Evolutionary conservation across 306 rosid genomes (phyloP).

Genomic region (Boehmeria nivea): DNA sequence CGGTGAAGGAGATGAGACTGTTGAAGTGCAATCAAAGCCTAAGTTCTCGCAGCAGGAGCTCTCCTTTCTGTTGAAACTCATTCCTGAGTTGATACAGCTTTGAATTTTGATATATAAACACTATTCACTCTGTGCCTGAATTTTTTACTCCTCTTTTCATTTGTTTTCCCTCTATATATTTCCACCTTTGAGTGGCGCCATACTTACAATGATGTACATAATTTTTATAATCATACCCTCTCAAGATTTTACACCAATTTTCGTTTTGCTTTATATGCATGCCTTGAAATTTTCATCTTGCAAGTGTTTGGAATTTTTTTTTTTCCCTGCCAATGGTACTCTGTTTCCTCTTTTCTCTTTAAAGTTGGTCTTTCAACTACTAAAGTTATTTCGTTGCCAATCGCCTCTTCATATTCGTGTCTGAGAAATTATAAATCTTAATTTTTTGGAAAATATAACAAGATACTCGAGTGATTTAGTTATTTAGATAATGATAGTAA

Average conservation of each 20-base stretch:
- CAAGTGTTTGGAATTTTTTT: too few species aligned
- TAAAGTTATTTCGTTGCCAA: too few species aligned
- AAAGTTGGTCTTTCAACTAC: too few species aligned
- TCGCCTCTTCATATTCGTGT: too few species aligned
- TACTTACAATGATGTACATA: conserved; percentile 12
- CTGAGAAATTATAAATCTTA: too few species aligned
- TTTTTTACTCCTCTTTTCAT: neutral
- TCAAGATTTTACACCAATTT: too few species aligned
- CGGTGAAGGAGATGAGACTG: conserved; percentile 31
- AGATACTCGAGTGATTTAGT: too few species aligned
- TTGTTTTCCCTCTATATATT: neutral
- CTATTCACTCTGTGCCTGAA: neutral
- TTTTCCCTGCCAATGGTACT: too few species aligned
- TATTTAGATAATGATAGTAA: too few species aligned
- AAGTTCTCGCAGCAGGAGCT: conserved; percentile 71
- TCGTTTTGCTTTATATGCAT: neutral
- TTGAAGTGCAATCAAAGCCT: conserved; percentile 44
- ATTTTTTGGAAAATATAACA: too few species aligned
- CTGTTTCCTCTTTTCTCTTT: too few species aligned
- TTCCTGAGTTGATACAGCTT: conserved; percentile 58
- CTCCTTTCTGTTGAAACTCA: conserved; percentile 73
- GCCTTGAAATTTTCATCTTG: too few species aligned
- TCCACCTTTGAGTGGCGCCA: neutral
- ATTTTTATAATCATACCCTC: neutral
- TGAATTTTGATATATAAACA: neutral